Evolutionary conservation across 257 asterid species (phyloP).

Genomic region (Solanum ossicruentum): DNA sequence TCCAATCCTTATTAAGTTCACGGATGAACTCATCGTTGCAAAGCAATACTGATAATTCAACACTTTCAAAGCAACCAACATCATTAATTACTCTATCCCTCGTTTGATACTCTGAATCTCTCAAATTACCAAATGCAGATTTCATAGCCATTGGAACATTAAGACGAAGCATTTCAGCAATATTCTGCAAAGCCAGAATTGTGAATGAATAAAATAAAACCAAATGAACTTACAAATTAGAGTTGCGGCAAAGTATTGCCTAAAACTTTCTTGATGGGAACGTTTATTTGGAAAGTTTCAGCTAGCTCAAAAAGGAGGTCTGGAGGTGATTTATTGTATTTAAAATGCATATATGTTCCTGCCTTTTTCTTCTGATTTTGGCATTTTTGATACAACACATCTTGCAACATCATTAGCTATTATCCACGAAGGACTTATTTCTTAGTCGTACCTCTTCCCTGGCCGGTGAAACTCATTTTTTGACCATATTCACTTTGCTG

Average conservation of each 20-base stretch:
- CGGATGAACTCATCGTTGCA: conserved; percentile 82
- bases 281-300: not conserved
- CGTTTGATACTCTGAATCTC: conserved; percentile 42
- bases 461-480: not conserved
- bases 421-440: not conserved
- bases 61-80: conserved; percentile 60
- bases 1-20: conserved; percentile 88
- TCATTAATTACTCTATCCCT: conserved; percentile 56
- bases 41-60: conserved; percentile 83
- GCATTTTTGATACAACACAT: not conserved
- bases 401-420: not conserved
- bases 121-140: conserved; percentile 58
- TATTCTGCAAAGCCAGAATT: conserved; percentile 27
- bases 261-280: not conserved
- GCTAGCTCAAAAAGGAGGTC: not conserved
- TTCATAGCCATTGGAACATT: conserved; percentile 96
- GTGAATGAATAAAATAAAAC: not conserved
- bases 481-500: not conserved
- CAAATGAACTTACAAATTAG: not conserved
- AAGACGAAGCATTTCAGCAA: conserved; percentile 83
- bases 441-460: not conserved
- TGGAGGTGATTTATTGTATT: not conserved
- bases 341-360: not conserved
- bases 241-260: not conserved
- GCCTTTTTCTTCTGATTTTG: not conserved